Conservation (phyloP, 1,284 basidiomycete genomes). For the Gymnopus androsaceus region DNA sequence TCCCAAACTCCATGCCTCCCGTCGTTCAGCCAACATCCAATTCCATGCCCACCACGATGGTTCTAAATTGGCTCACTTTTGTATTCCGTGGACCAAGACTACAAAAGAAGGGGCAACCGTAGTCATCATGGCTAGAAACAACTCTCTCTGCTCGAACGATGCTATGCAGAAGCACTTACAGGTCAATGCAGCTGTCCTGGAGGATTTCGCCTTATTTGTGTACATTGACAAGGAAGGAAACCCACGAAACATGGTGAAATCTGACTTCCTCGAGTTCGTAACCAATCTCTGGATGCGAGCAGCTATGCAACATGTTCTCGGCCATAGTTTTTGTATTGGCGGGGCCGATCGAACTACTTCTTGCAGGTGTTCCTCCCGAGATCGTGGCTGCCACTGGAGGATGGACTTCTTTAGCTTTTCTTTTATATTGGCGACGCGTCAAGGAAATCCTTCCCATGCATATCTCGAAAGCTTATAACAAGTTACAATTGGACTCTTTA, state of each 20-base stretch:
- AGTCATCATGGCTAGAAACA: background rate
- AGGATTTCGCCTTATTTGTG: constrained; percentile 22
- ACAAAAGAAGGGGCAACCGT: background rate
- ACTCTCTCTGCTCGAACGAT: background rate
- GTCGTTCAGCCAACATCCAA: background rate
- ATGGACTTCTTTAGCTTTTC: constrained; percentile 32
- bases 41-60: too few relatives aligned
- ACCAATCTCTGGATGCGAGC: constrained; percentile 17
- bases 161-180: background rate
- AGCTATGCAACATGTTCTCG: constrained; percentile 13
- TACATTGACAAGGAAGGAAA: constrained; percentile 1
- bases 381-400: constrained; percentile 27
- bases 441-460: background rate
- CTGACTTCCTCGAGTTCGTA: constrained; percentile 19
- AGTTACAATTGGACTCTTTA: too few relatives aligned
- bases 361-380: constrained; percentile 26
- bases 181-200: background rate
- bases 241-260: constrained; percentile 6
- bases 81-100: constrained; percentile 11
- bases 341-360: constrained; percentile 29
- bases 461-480: background rate
- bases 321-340: constrained; percentile 33
- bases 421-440: constrained; percentile 28
- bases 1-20: background rate
- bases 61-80: background rate